Evolutionary conservation across 495 filamentous ascomycete genomes (phyloP), one percentile per base, ranked within the genome.

Genomic region (Opeltia flavorubescens): DNA sequence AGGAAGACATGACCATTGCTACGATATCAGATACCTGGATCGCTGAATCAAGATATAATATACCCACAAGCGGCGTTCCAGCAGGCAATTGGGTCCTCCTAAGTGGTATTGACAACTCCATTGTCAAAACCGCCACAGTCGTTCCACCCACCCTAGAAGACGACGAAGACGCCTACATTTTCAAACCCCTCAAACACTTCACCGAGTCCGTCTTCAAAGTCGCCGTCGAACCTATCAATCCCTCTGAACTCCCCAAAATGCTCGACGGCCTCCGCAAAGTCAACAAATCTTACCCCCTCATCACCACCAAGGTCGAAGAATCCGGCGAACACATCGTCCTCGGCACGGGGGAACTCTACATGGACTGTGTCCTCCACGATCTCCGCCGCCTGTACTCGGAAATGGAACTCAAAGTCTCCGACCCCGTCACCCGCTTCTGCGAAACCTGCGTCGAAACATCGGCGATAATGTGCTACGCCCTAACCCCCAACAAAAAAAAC

Each of bases 231-330:
- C 93, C 91, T 5, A 93, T 98, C 63, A 96, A 96, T 58, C 91
- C 91, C 4, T 95, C 89, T 3, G 91, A 98, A 62, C 68, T 98
- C n/a, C 91, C 91, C 0, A 98, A 98, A 66, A 98, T 98, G 91
- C 72, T 98, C 38, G 91, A 98, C 59, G 91, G 91, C 42, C 74
- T 98, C 24, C 76, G 91, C 43, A 95, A 94, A 57, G 84, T 96
- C 63, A 95, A 95, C 70, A 96, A 96, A 65, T 88, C 81, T 60
- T 98, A 96, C 57, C 91, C 91, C 28, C 71, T 98, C 23, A 82
- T 95, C 45, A 85, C 84, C 36, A 96, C 91, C 7, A 96, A 96
- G 63, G 91, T 98, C 13, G 91, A 98, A 57, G 91, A 98, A 61
- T 95, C 87, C n/a, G 91, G 91, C 12, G 91, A 98, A 61, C 91